These are phyloP conservation scores for Venturia nashicola DNA, from an alignment of 2,329 filamentous ascomycete genomes.

Conservation along the genomic window DNA sequence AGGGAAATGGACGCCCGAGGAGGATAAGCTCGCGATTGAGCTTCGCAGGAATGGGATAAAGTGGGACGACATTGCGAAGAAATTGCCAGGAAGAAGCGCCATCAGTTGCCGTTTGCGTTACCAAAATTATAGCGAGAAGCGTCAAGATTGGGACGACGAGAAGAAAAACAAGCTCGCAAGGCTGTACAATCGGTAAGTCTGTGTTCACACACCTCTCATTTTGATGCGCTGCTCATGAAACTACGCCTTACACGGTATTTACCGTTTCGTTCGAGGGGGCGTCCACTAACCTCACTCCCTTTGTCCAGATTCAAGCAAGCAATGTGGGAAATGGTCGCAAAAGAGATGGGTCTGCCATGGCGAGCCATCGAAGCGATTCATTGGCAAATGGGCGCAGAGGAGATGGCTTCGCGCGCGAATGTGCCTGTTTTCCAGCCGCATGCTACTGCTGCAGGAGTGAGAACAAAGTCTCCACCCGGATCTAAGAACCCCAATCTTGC, in stretches of 20 bases:
- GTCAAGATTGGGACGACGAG: conserved; percentile 94
- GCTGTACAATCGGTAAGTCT: conserved; percentile 78
- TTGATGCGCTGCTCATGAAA: conserved; percentile 1
- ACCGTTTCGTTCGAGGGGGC: background rate
- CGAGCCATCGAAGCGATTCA: conserved; percentile 95
- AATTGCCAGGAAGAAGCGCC: conserved; percentile 76
- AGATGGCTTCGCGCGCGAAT: conserved; percentile 87
- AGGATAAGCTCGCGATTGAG: conserved; percentile 88
- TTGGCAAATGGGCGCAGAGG: conserved; percentile 86
- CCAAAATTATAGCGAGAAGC: conserved; percentile 89
- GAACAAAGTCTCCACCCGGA: conserved; percentile 4
- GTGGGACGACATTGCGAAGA: conserved; percentile 95
- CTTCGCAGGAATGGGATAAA: conserved; percentile 88
- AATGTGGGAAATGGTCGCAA: conserved; percentile 94
- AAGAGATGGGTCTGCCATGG: conserved; percentile 93
- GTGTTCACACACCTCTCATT: background rate
- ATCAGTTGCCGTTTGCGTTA: conserved; percentile 93
- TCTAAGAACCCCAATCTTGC: conserved; percentile 1
- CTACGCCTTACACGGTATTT: background rate
- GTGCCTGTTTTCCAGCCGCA: conserved; percentile 22
- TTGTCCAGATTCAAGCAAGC: conserved; percentile 78
- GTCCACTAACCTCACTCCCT: conserved; percentile 15
- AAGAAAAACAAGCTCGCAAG: conserved; percentile 93
- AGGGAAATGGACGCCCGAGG: conserved; percentile 91
- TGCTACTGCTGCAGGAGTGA: background rate